A percentile compares a stretch with the other conserved stretches of the same genome.
phyloP scores from a whole-genome alignment of 2,329 filamentous ascomycete species.

The Monilinia vaccinii-corymbosi region DNA sequence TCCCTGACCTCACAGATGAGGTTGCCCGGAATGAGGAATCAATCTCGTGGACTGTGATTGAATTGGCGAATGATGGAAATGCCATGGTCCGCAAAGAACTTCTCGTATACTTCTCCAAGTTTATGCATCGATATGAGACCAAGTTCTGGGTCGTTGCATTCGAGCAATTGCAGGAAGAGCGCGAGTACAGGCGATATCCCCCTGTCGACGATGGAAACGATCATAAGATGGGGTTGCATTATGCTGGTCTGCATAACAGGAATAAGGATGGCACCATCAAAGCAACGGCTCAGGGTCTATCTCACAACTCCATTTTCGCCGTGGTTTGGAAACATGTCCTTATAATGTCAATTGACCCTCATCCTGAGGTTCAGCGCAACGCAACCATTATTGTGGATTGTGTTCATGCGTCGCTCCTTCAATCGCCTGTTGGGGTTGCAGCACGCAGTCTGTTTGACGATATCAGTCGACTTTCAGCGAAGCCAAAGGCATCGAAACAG shows the following conservation, averaged over 20 bases:
- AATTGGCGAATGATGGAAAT: constrained; percentile 90
- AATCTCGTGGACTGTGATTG: constrained; percentile 77
- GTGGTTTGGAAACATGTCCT: constrained; percentile 91
- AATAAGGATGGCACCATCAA: constrained; percentile 50
- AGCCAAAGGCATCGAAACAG: constrained; percentile 34
- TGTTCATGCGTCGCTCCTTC: constrained; percentile 67
- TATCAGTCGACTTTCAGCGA: constrained; percentile 45
- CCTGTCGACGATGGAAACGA: constrained; percentile 47
- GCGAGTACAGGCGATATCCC: constrained; percentile 53
- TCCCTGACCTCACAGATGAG: constrained; percentile 84
- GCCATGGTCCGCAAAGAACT: constrained; percentile 91
- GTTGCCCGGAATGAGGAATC: constrained; percentile 86
- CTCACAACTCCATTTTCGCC: constrained; percentile 84
- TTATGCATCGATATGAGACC: constrained; percentile 80
- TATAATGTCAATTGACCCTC: constrained; percentile 85
- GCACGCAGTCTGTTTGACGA: constrained; percentile 69
- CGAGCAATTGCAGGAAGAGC: constrained; percentile 82
- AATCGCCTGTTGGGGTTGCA: constrained; percentile 63
- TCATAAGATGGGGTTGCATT: constrained; percentile 55
- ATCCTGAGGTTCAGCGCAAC: constrained; percentile 83
- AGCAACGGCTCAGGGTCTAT: constrained; percentile 48
- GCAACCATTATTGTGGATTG: constrained; percentile 81
- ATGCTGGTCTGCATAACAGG: constrained; percentile 46
- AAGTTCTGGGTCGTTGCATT: constrained; percentile 89
- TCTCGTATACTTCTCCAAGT: constrained; percentile 86